Base-by-base conservation (phyloP, 2,329 filamentous ascomycete species). In the Ambrosiella beaveri region DNA sequence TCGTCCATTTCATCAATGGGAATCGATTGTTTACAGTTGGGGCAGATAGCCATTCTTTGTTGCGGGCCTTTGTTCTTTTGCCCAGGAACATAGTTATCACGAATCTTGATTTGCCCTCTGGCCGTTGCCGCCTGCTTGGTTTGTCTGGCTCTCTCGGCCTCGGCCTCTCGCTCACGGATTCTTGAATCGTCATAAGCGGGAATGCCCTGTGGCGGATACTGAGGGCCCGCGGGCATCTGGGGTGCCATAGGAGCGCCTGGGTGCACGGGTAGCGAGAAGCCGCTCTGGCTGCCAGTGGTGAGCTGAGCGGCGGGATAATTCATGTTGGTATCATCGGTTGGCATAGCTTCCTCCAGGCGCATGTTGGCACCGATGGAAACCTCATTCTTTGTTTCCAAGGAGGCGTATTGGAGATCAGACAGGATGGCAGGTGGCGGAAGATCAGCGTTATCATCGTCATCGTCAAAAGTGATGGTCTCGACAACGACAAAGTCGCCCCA, bases 401-500 rank as follows among this genome's bases (percentile, higher is more conserved):
- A 96, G 37, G 90, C 88, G 62, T 90, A 94, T 68, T 97, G 90
- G 15, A 98, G 76, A 65, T 98, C 93, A 62, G 88, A 86, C 47
- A 96, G 81, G 4, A 85, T 89, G 3, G 88, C 93, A 1, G 93
- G 93, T 1, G 90, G 85, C 38, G 91, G 90, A 9, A 98, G 81
- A 62, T 93, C 85, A 41, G 83, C 81, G 62, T 86, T 80, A 64
- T 96, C 90, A 68, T 98, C 93, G 44, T 81, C 79, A 64, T 95
- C 90, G 60, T 82, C 89, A 69, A 98, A 98, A 13, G 88, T 76
- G 57, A 98, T 90, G 0, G 90, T 96, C 70, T 96, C 93, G 50
- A 96, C 89, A 17, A 98, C 86, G 39, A 91, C 84, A 65, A 98
- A 98, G 68, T 97, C 91, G 66, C 95, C 88, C 93, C 93, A 98